Conservation (phyloP, 768 basidiomycete species). For the Rossbeevera mucosa region DNA sequence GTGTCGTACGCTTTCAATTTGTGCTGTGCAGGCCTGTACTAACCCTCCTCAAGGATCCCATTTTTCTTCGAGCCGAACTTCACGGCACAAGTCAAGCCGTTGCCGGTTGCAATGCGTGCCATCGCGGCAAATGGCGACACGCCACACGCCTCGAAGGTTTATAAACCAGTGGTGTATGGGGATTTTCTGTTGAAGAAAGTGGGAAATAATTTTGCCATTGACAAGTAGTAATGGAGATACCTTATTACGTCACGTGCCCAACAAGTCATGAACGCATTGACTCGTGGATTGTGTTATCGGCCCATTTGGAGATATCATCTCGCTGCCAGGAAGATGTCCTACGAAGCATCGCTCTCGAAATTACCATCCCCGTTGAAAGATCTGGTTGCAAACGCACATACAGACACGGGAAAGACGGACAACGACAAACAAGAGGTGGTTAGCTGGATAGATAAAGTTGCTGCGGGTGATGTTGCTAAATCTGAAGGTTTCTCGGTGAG, state of each 20-base stretch:
- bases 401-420: constrained; percentile 50
- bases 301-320: constrained; percentile 8
- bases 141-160: constrained; percentile 26
- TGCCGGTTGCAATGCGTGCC: constrained; percentile 54
- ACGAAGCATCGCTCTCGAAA: constrained; percentile 45
- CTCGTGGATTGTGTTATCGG: constrained; percentile 20
- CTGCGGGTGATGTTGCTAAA: constrained; percentile 44
- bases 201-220: constrained; percentile 63
- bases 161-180: constrained; percentile 63
- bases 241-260: constrained; percentile 28
- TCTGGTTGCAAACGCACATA: constrained; percentile 43
- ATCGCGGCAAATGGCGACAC: constrained; percentile 8
- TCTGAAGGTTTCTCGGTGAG: constrained; percentile 49
- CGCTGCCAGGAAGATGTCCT: constrained; percentile 44
- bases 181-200: constrained; percentile 75
- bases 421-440: constrained; percentile 60
- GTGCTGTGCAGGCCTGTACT: not conserved
- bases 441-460: constrained; percentile 67
- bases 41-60: constrained; percentile 54
- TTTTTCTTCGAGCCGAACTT: constrained; percentile 96
- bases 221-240: too few species aligned
- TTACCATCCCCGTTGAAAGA: constrained; percentile 48
- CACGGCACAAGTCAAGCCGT: constrained; percentile 60
- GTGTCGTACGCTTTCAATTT: constrained; percentile 55
- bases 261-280: constrained; percentile 14